Conservation (phyloP, 495 filamentous ascomycete species). For the Lentithecium fluviatile region DNA sequence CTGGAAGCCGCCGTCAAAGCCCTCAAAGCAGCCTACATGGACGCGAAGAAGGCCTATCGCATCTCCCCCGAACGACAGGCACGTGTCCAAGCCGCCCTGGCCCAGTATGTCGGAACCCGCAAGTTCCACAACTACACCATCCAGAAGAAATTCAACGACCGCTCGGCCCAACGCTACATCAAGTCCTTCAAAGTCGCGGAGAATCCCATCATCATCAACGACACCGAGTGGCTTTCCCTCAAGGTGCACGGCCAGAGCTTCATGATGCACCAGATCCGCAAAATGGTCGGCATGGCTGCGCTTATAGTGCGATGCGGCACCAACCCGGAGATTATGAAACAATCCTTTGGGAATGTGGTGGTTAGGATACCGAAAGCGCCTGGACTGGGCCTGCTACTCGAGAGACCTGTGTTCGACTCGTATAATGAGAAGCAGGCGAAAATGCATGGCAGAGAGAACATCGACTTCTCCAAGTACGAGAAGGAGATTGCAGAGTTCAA, state of each 20-base stretch:
- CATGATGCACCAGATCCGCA: conserved; percentile 99
- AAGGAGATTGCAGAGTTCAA: conserved; percentile 84
- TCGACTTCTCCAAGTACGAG: conserved; percentile 76
- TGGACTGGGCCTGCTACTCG: conserved; percentile 80
- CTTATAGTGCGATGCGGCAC: conserved; percentile 77
- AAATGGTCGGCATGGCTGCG: conserved; percentile 93
- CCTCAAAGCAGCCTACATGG: conserved; percentile 73
- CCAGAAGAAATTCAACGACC: conserved; percentile 73
- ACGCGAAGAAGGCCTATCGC: conserved; percentile 77
- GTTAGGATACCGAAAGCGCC: conserved; percentile 93
- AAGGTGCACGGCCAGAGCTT: conserved; percentile 97
- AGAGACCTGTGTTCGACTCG: conserved; percentile 81
- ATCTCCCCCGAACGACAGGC: conserved; percentile 67
- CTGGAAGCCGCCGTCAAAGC: conserved; percentile 66
- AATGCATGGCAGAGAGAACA: conserved; percentile 55
- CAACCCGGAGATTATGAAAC: conserved; percentile 59
- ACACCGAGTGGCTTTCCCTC: conserved; percentile 91
- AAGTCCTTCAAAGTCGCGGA: conserved; percentile 74
- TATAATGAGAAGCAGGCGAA: conserved; percentile 68
- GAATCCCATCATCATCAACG: conserved; percentile 49
- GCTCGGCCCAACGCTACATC: conserved; percentile 82
- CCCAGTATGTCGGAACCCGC: conserved; percentile 71
- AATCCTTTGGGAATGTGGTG: conserved; percentile 59
- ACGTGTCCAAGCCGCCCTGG: conserved; percentile 68
- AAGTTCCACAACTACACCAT: conserved; percentile 98